Conservation (phyloP, 352 stramenopile genomes). For the Pythium monospermum region DNA sequence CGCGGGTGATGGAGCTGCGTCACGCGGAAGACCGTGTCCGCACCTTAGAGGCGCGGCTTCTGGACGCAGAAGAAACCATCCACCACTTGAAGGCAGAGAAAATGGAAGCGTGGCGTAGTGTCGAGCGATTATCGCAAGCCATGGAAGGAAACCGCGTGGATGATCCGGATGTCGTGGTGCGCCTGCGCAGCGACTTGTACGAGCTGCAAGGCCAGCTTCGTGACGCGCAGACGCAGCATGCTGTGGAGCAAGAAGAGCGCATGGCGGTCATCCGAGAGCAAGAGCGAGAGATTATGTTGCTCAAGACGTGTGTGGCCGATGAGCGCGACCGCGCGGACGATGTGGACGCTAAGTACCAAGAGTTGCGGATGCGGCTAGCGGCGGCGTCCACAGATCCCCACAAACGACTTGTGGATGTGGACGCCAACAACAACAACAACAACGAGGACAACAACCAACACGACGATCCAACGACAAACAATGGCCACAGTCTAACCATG, state of each 20-base stretch:
- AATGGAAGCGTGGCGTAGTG: conserved; percentile 38
- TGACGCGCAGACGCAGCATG: conserved; percentile 28
- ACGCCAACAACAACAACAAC: conserved; percentile 8
- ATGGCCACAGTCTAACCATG: background rate
- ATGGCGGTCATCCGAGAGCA: conserved; percentile 63
- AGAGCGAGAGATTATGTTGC: conserved; percentile 38
- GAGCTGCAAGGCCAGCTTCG: conserved; percentile 37
- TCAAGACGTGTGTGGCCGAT: conserved; percentile 30
- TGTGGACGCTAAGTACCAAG: background rate
- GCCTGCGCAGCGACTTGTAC: conserved; percentile 24
- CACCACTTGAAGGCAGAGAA: conserved; percentile 76
- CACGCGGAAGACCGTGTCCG: conserved; percentile 50
- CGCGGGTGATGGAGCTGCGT: conserved; percentile 33
- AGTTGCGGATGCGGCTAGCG: background rate
- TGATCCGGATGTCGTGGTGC: background rate
- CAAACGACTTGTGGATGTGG: no score
- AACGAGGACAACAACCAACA: conserved; percentile 2
- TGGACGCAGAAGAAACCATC: conserved; percentile 70
- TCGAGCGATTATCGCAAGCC: conserved; percentile 40
- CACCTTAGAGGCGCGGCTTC: conserved; percentile 42
- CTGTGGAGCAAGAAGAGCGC: conserved; percentile 41
- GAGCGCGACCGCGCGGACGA: conserved; percentile 12
- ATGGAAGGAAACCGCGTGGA: background rate
- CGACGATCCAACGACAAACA: background rate
- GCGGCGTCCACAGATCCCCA: background rate